Evolutionary conservation across 805 yeast genomes (phyloP).

Genomic region (Starmerella tilneyi): DNA sequence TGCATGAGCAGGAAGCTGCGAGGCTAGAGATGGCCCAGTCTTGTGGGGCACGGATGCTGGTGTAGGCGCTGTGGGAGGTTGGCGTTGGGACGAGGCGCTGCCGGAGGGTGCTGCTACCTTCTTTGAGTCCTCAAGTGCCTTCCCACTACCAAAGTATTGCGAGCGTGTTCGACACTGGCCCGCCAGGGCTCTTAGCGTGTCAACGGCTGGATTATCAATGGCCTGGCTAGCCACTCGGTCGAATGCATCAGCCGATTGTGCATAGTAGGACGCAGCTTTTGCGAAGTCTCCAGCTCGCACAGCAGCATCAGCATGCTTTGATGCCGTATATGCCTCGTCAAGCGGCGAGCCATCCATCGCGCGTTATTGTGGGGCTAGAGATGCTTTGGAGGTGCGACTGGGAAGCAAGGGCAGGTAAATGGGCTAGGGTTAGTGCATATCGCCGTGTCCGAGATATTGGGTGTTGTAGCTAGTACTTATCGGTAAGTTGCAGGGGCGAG

Average conservation of each 20-base stretch:
- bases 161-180: constrained; percentile 30
- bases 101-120: constrained; percentile 7
- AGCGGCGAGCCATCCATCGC: constrained; percentile 23
- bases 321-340: constrained; percentile 40
- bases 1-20: background rate
- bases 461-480: too few species aligned
- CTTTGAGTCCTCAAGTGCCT: constrained; percentile 15
- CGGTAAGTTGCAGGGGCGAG: too few species aligned
- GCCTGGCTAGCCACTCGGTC: constrained; percentile 26
- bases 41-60: too few species aligned
- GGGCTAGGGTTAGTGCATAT: too few species aligned
- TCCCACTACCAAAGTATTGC: constrained; percentile 27
- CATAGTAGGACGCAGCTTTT: constrained; percentile 36
- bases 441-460: too few species aligned
- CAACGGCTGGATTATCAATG: constrained; percentile 28
- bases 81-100: background rate
- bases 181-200: constrained; percentile 29
- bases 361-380: too few species aligned
- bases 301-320: constrained; percentile 45
- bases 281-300: constrained; percentile 36
- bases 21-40: too few species aligned
- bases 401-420: too few species aligned
- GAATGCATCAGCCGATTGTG: constrained; percentile 33
- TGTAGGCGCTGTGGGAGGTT: too few species aligned
- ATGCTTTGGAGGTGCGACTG: too few species aligned